Evolutionary conservation across 495 filamentous ascomycete genomes (phyloP).

Genomic region (Hyaloscypha variabilis): DNA sequence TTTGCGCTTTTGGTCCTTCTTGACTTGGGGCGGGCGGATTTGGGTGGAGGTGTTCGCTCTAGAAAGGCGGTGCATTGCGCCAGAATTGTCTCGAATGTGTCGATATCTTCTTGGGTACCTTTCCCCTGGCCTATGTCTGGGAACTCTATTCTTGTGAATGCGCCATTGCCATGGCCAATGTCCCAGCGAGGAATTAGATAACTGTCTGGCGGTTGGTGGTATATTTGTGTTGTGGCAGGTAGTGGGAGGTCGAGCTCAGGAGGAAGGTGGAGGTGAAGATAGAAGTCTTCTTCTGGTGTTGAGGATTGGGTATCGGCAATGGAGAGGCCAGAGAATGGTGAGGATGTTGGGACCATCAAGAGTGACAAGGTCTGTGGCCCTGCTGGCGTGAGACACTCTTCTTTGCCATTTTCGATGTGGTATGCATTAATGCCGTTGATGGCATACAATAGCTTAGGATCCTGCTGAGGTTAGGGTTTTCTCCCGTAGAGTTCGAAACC

Average conservation of each 20-base stretch:
- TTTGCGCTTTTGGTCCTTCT: conserved; percentile 41
- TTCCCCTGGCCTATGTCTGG: conserved; percentile 68
- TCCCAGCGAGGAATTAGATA: conserved; percentile 96
- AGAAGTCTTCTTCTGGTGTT: conserved; percentile 86
- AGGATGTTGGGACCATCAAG: conserved; percentile 88
- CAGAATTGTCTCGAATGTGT: conserved; percentile 95
- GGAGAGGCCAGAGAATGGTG: conserved; percentile 65
- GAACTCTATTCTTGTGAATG: conserved; percentile 90
- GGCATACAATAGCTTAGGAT: conserved; percentile 81
- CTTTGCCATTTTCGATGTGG: conserved; percentile 85
- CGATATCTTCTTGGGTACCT: conserved; percentile 85
- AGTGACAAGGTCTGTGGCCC: conserved; percentile 88
- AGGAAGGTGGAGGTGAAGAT: conserved; percentile 88
- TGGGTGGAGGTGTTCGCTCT: conserved; percentile 69
- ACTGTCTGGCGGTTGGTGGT: conserved; percentile 84
- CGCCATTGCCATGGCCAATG: conserved; percentile 79
- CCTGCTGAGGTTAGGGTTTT: conserved; percentile 33
- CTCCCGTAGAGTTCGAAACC: conserved; percentile 1
- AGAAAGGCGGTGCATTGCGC: conserved; percentile 95
- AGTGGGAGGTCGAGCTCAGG: conserved; percentile 92
- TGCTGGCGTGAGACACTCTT: conserved; percentile 78
- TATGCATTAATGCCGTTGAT: conserved; percentile 84
- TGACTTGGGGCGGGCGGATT: conserved; percentile 35
- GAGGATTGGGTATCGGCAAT: conserved; percentile 56
- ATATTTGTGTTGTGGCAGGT: conserved; percentile 92